Evolutionary conservation across 1,139 yeast species (phyloP).

Genomic region (Nakaseomyces glabratus): DNA sequence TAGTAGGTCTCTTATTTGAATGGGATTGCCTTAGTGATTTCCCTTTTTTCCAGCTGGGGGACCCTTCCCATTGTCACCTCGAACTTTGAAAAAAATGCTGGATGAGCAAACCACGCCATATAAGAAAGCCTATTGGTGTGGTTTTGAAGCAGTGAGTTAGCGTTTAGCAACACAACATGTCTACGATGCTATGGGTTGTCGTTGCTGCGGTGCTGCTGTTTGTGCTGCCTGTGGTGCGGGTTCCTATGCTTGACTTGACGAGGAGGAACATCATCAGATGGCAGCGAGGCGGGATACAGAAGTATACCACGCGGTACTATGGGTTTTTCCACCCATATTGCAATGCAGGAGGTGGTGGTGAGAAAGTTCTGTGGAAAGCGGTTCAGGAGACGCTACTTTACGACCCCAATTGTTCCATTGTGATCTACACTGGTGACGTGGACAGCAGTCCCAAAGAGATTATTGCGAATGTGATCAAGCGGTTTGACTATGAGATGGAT

Average conservation of each 20-base stretch:
- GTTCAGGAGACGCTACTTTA: constrained; percentile 58
- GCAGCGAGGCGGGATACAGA: neutral
- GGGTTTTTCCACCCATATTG: constrained; percentile 97
- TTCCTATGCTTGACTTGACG: constrained; percentile 1
- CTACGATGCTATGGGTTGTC: constrained; percentile 2
- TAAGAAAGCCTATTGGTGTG: too few species aligned
- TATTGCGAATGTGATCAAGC: constrained; percentile 45
- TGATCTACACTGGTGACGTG: constrained; percentile 65
- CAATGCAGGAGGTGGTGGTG: constrained; percentile 98
- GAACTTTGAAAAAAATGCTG: too few species aligned
- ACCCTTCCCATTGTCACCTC: too few species aligned
- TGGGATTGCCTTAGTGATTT: too few species aligned
- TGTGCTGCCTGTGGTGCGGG: constrained; percentile 4
- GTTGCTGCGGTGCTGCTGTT: constrained; percentile 1
- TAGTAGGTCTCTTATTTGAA: too few species aligned
- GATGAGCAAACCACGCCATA: too few species aligned
- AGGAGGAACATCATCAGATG: constrained; percentile 1
- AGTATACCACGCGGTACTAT: constrained; percentile 32
- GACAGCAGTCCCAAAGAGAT: constrained; percentile 39
- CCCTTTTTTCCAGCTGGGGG: too few species aligned
- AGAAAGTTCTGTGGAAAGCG: constrained; percentile 92
- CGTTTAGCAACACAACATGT: too few species aligned
- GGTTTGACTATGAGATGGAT: constrained; percentile 57
- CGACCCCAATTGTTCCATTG: constrained; percentile 48
- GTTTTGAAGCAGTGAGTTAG: too few species aligned